phyloP scores from a whole-genome alignment of 2,329 filamentous ascomycete genomes.

The Diaporthe sp. region DNA sequence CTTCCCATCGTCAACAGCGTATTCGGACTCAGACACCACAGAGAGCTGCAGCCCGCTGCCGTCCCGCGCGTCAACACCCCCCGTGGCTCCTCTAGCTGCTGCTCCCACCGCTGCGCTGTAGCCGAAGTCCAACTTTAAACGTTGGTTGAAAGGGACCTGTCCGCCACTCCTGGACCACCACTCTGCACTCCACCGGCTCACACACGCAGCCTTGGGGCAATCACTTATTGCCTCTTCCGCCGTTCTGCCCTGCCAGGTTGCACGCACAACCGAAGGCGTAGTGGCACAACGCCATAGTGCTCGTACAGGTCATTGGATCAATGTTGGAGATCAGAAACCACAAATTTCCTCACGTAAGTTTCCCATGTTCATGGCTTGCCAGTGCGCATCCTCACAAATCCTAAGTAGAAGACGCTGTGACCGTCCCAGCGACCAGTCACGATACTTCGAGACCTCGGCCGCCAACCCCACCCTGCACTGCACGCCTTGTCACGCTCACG shows the following conservation, averaged over 20 bases:
- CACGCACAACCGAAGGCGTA: neutral
- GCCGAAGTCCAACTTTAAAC: neutral
- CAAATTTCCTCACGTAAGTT: constrained; percentile 2
- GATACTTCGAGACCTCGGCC: neutral
- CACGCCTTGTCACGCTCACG: neutral
- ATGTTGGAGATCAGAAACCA: neutral
- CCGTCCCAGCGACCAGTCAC: constrained; percentile 16
- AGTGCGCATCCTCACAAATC: neutral
- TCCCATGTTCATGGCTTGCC: neutral
- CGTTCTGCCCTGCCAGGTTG: neutral
- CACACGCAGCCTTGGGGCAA: neutral
- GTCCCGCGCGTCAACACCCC: neutral
- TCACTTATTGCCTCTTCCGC: neutral
- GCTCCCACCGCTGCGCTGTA: neutral
- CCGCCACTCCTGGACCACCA: neutral
- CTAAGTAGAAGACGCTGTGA: constrained; percentile 9
- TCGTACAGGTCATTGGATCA: constrained; percentile 8
- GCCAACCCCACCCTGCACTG: neutral
- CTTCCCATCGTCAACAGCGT: neutral
- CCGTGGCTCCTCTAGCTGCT: neutral
- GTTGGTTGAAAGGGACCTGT: neutral
- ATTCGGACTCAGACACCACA: neutral
- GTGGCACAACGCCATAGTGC: neutral
- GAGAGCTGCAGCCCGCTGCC: neutral
- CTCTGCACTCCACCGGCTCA: neutral